These are phyloP conservation scores for Agaricus subrufescens DNA, from an alignment of 768 basidiomycete genomes.

Conservation along the genomic window DNA sequence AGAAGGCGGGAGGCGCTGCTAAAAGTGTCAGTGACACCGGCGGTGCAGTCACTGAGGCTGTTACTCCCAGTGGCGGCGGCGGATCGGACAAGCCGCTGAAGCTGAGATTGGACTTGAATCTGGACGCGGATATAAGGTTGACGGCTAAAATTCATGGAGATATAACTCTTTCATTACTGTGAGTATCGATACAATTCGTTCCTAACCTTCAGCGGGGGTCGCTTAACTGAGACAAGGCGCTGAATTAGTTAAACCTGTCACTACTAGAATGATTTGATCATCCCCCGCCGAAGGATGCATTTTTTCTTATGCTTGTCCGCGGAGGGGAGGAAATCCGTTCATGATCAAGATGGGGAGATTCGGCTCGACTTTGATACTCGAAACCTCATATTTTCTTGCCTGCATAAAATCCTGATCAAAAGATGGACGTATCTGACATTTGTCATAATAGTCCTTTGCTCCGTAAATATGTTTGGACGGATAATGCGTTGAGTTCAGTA, in stretches of 20 bases:
- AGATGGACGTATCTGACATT: not conserved
- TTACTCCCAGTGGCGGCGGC: not conserved
- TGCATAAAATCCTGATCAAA: too few relatives aligned
- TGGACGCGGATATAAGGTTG: constrained; percentile 28
- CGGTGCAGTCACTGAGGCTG: constrained; percentile 5
- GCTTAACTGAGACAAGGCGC: constrained; percentile 11
- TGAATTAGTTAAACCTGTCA: constrained; percentile 2
- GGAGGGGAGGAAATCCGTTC: too few relatives aligned
- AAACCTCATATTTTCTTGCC: not conserved
- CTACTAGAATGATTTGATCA: not conserved
- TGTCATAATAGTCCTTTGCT: not conserved
- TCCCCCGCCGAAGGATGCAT: too few relatives aligned
- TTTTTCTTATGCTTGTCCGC: too few relatives aligned
- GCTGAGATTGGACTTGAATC: constrained; percentile 27
- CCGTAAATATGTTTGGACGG: not conserved
- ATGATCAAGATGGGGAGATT: too few relatives aligned
- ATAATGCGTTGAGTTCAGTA: not conserved
- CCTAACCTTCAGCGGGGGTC: not conserved
- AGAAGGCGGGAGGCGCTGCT: not conserved
- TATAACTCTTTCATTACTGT: constrained; percentile 27
- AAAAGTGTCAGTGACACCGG: not conserved
- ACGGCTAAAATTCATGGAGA: constrained; percentile 30
- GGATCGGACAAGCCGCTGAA: constrained; percentile 17
- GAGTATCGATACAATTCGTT: constrained; percentile 9
- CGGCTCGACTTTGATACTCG: too few relatives aligned